These are phyloP conservation scores for Metschnikowia reukaufii DNA, from an alignment of 805 yeast species.

Conservation along the genomic window DNA sequence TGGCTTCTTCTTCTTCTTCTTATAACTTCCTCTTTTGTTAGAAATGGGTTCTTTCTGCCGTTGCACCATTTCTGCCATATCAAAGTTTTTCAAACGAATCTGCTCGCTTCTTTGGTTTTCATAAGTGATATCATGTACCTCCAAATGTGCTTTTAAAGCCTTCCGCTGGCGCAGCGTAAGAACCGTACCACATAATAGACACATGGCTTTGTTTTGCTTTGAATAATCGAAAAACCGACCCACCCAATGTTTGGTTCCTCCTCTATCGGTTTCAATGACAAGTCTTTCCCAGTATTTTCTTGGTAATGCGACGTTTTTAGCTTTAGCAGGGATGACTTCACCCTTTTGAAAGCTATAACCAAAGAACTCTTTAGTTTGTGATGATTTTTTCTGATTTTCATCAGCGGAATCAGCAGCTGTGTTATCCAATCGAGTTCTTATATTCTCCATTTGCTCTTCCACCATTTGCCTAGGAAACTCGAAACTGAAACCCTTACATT, in stretches of 20 bases:
- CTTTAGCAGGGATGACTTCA: not conserved
- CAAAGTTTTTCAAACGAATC: not conserved
- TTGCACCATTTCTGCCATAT: conserved; percentile 8
- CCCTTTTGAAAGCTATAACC: conserved; percentile 4
- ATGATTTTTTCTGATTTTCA: not conserved
- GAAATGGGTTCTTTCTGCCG: not conserved
- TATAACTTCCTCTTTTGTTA: too few relatives aligned
- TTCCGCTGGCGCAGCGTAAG: not conserved
- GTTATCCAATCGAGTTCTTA: not conserved
- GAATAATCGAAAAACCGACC: conserved; percentile 2
- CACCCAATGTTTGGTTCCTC: not conserved
- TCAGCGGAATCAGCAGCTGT: not conserved
- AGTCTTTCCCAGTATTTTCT: conserved; percentile 4
- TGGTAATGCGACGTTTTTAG: not conserved
- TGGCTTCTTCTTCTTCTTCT: not conserved
- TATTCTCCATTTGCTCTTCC: conserved; percentile 2
- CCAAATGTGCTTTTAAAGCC: conserved; percentile 7
- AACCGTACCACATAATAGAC: conserved; percentile 3
- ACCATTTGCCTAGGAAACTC: conserved; percentile 24
- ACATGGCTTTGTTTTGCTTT: not conserved
- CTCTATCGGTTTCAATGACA: not conserved
- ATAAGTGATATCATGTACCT: conserved; percentile 6
- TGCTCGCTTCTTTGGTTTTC: conserved; percentile 1
- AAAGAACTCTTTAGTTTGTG: not conserved
- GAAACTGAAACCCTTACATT: conserved; percentile 27